Evolutionary conservation across 179 eudicot genomes (phyloP), one percentile per base, ranked within the genome.

Genomic region (Gypsophila paniculata): DNA sequence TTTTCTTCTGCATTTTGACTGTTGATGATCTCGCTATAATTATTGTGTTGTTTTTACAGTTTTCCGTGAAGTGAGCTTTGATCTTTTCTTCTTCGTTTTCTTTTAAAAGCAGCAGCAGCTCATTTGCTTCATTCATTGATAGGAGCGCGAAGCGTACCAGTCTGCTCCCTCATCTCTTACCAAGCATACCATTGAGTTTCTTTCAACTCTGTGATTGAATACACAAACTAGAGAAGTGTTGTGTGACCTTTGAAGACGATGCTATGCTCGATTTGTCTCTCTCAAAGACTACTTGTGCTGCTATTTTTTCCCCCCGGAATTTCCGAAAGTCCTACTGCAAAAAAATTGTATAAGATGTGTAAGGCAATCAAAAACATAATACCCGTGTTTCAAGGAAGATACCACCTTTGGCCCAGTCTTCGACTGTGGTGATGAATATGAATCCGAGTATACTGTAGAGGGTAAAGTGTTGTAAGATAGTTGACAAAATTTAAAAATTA

Each of bases 121-220:
- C 44, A 61, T 29, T 32, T 32, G 25, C 63, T 25, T 26, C 38
- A 23, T 15, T 15, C 65, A 6, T 61, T 6, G 10, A 61, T 4
- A 32, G 65, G 39, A 61, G 65, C 17, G 21, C 18, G 23, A 59
- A 11, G 17, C 63, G 0, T 14, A 59, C 36, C 7, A 23, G 22
- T 59, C 36, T 59, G 17, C 63, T 59, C 65, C 44, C 19, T 15
- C 65, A 26, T 61, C 65, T 29, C 21, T 29, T 29, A 29, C 65
- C 42, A 14, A 61, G 65, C 65, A 17, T 32, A 61, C 17, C 42
- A 32, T 32, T 36, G 11, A 38, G 34, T 15, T 29, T 29, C 34
- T 29, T 29, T 29, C 34, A 29, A 29, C 65, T 61, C 44, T 26
- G n/a, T 7, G 18, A 0, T 2, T n/a, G 65, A 29, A 38, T n/a